Base-by-base conservation (phyloP, 108 stramenopile genomes). In the Pseudonitzschia pungens region DNA sequence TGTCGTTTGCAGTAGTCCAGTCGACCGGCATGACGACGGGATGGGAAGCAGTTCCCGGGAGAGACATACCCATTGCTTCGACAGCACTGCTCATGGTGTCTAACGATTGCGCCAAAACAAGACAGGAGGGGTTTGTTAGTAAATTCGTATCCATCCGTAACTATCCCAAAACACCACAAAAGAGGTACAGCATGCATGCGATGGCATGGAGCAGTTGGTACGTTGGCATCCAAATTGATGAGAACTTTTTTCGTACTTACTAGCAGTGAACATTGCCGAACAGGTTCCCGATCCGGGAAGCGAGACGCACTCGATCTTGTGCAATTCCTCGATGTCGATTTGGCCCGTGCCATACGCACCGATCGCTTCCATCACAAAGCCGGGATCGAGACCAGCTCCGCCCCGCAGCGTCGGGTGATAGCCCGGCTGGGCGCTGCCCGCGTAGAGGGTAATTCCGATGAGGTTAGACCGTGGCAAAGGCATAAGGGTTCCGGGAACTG, bases 31-130 rank as follows among this genome's bases (percentile, higher is more conserved):
- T 43, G 63, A 65, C 24, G 26, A 28, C 63, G 22, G 63, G 63
- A 42, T 21, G 21, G 21, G 63, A 22, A 28, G 63, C 21, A 21
- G 32, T 26, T 22, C 27, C 27, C 2, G 63, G 42, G 7, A 65
- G 24, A 27, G 63, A 27, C 63, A 65, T 65, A 7, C 63, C 63
- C 63, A 65, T 22, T 5, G 63, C 32, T 7, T 65, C 63, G n/a
- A 43, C 27, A 7, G 21, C n/a, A 28, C 24, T 42, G 21, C 26
- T 21, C 63, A 65, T 65, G 27, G 63, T 65, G 40, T 33, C 36
- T 36, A 36, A 36, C 36, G 36, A 36, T 36, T 6, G 36, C 36
- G 36, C 36, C 4, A 36, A 36, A 2, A 36, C 2, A 36, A 2
- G 36, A 36, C 36, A 6, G 6, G 6, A 36, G 6, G 6, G 6